These are phyloP conservation scores for Filosporella fistucella DNA, from an alignment of 495 filamentous ascomycete species.

Conservation along the genomic window DNA sequence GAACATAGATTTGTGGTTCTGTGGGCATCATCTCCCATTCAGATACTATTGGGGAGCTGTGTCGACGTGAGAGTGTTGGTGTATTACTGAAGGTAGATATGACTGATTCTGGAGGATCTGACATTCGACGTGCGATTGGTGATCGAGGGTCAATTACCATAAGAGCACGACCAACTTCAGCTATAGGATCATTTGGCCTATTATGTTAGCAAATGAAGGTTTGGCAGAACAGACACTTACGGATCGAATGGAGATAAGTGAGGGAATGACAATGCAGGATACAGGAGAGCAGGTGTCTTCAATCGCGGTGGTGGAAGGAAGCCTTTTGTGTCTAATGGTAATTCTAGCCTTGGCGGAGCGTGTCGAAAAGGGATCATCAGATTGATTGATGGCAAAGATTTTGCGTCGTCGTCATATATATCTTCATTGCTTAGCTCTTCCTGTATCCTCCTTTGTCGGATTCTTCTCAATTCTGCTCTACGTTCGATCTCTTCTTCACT, in stretches of 20 bases:
- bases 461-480: constrained; percentile 43
- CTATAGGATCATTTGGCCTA: too few relatives aligned
- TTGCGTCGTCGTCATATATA: constrained; percentile 25
- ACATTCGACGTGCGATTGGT: constrained; percentile 5
- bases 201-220: too few relatives aligned
- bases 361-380: not conserved
- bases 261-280: constrained; percentile 2
- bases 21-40: not conserved
- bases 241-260: not conserved
- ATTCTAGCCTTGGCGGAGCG: not conserved
- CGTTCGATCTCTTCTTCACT: constrained; percentile 44
- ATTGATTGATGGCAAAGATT: constrained; percentile 18
- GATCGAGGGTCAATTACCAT: too few relatives aligned
- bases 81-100: not conserved
- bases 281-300: not conserved
- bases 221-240: too few relatives aligned
- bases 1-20: constrained; percentile 2
- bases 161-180: too few relatives aligned
- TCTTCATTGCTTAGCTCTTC: constrained; percentile 40
- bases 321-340: too few relatives aligned
- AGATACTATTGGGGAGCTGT: constrained; percentile 14
- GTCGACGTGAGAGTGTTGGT: constrained; percentile 10
- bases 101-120: not conserved
- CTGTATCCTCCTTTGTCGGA: constrained; percentile 46
- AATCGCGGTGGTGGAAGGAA: too few relatives aligned